Evolutionary conservation across 2,329 filamentous ascomycete species (phyloP).

Genomic region (Fusarium tuaranense): DNA sequence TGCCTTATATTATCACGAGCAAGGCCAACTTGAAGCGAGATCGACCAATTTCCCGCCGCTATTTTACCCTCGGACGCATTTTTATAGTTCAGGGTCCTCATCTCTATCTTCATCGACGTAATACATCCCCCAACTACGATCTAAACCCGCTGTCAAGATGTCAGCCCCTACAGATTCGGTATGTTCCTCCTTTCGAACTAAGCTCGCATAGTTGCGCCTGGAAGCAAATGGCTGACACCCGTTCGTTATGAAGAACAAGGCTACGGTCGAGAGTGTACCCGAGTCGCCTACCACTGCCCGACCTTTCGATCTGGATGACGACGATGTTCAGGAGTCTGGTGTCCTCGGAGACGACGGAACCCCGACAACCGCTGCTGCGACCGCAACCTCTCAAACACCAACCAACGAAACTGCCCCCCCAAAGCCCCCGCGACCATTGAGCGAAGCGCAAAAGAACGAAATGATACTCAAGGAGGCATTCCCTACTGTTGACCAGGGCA

Average conservation of each 20-base stretch:
- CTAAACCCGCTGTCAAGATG: conserved; percentile 48
- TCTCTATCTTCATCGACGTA: conserved; percentile 1
- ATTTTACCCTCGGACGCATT: conserved; percentile 11
- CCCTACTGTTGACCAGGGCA: conserved; percentile 80
- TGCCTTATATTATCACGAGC: conserved; percentile 45
- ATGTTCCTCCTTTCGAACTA: conserved; percentile 44
- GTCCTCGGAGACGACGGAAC: conserved; percentile 57
- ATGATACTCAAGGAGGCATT: conserved; percentile 94
- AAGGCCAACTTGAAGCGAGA: conserved; percentile 45
- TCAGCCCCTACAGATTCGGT: conserved; percentile 58
- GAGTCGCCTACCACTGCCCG: conserved; percentile 75
- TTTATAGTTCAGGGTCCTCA: conserved; percentile 17
- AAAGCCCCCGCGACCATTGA: conserved; percentile 87
- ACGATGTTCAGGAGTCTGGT: conserved; percentile 73
- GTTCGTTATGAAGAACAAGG: conserved; percentile 56
- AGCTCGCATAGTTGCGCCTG: conserved; percentile 19
- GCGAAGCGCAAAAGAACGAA: conserved; percentile 86
- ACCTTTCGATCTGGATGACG: conserved; percentile 77
- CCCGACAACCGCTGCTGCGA: conserved; percentile 40
- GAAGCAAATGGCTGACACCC: conserved; percentile 37
- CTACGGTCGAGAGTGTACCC: conserved; percentile 57
- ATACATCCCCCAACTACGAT: conserved; percentile 2
- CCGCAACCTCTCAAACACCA: conserved; percentile 45
- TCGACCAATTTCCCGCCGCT: conserved; percentile 40
- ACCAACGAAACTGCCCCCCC: conserved; percentile 68